phyloP scores from a whole-genome alignment of 495 filamentous ascomycete genomes.

The Oidiodendron maius region DNA sequence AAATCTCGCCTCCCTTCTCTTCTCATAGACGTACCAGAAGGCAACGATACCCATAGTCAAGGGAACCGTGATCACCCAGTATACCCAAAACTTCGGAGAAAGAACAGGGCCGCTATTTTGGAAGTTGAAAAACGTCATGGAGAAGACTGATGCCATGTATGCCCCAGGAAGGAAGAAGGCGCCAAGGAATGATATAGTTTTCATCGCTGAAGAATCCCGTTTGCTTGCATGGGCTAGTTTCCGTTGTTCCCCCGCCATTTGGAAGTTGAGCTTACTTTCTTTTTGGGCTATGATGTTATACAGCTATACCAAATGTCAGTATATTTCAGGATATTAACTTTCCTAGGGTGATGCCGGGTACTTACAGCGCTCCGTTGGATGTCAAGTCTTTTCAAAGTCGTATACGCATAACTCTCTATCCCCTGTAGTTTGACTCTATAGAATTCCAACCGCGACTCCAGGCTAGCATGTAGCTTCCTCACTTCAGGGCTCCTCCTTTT shows the following conservation, averaged over 20 bases:
- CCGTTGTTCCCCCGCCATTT: constrained; percentile 51
- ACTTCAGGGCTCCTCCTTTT: constrained; percentile 21
- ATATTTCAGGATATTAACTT: not conserved
- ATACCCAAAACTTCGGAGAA: constrained; percentile 44
- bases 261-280: constrained; percentile 48
- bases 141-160: constrained; percentile 46
- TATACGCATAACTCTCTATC: constrained; percentile 50
- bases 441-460: constrained; percentile 44
- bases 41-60: constrained; percentile 39
- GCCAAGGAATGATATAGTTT: constrained; percentile 48
- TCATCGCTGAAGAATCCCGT: constrained; percentile 50
- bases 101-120: constrained; percentile 20
- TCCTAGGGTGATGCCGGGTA: constrained; percentile 2
- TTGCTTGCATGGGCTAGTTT: constrained; percentile 50
- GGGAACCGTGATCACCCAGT: constrained; percentile 47
- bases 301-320: constrained; percentile 25
- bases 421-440: constrained; percentile 48
- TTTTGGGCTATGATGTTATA: constrained; percentile 56
- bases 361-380: constrained; percentile 49
- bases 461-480: constrained; percentile 34
- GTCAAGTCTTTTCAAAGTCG: constrained; percentile 43
- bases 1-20: constrained; percentile 35
- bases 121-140: constrained; percentile 54
- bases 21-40: constrained; percentile 41
- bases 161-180: constrained; percentile 51